Evolutionary conservation across 2,329 filamentous ascomycete genomes (phyloP).

Genomic region (Nemania sp.): DNA sequence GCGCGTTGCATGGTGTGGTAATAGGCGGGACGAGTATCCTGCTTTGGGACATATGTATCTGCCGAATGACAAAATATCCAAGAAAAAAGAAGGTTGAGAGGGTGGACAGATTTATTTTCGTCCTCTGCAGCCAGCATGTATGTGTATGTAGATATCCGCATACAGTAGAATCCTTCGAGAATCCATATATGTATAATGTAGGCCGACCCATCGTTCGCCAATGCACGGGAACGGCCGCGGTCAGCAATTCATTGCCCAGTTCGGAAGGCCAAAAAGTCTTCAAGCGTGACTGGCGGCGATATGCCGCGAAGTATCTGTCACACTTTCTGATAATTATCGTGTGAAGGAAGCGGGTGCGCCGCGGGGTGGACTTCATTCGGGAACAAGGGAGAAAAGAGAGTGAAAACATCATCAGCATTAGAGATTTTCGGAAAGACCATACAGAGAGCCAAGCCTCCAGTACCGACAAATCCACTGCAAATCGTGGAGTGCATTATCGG

Average conservation of each 20-base stretch:
- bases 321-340: neutral
- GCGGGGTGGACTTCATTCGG: neutral
- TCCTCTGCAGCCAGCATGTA: neutral
- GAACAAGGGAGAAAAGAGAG: neutral
- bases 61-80: constrained; percentile 1
- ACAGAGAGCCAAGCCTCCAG: constrained; percentile 19
- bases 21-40: neutral
- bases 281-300: neutral
- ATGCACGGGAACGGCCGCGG: constrained; percentile 8
- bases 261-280: constrained; percentile 9
- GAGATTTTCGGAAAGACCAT: constrained; percentile 18
- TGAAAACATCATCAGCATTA: neutral
- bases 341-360: neutral
- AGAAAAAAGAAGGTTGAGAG: neutral
- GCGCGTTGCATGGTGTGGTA: constrained; percentile 5
- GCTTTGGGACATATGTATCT: neutral
- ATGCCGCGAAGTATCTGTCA: neutral
- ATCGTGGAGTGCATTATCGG: constrained; percentile 28
- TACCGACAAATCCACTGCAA: constrained; percentile 14
- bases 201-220: constrained; percentile 12
- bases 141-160: neutral
- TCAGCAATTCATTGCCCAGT: constrained; percentile 4
- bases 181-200: constrained; percentile 4
- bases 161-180: constrained; percentile 20
- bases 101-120: neutral